A percentile compares a stretch with the other conserved stretches of the same genome.
These are phyloP conservation scores for Malus hybrid DNA, from an alignment of 331 rosid species.

Conservation along the genomic window DNA sequence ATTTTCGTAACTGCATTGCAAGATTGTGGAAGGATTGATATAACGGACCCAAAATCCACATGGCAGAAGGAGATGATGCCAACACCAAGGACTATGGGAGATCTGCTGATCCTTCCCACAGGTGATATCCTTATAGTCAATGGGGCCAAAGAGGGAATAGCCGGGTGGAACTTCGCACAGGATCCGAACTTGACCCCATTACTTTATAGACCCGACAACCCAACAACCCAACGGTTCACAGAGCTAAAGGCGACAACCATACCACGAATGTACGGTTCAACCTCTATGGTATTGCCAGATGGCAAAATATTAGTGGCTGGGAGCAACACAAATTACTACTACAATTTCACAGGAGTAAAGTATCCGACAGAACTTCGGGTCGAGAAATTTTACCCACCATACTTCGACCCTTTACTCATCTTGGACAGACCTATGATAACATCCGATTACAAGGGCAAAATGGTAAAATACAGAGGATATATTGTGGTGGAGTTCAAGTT, in stretches of 20 bases:
- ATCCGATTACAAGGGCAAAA: neutral
- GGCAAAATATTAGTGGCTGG: neutral
- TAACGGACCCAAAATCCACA: neutral
- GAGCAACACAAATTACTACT: conserved; percentile 1
- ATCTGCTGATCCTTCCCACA: conserved; percentile 10
- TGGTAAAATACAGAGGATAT: neutral
- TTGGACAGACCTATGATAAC: neutral
- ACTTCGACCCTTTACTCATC: neutral
- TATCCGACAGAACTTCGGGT: conserved; percentile 6
- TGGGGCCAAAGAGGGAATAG: conserved; percentile 7
- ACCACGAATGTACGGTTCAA: conserved; percentile 7
- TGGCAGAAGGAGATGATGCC: conserved; percentile 16
- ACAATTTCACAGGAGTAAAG: neutral
- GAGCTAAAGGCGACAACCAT: neutral
- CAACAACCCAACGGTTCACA: neutral
- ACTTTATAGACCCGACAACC: neutral
- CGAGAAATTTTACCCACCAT: conserved; percentile 3
- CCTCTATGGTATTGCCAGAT: neutral
- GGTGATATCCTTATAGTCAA: neutral
- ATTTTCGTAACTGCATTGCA: neutral
- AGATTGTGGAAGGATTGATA: conserved; percentile 11
- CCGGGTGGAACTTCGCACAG: conserved; percentile 4
- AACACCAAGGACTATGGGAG: conserved; percentile 11
- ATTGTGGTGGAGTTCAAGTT: neutral
- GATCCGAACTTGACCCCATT: neutral